Evolutionary conservation across 805 yeast species (phyloP), one percentile per base, ranked within the genome.

Genomic region (Torulaspora indica): DNA sequence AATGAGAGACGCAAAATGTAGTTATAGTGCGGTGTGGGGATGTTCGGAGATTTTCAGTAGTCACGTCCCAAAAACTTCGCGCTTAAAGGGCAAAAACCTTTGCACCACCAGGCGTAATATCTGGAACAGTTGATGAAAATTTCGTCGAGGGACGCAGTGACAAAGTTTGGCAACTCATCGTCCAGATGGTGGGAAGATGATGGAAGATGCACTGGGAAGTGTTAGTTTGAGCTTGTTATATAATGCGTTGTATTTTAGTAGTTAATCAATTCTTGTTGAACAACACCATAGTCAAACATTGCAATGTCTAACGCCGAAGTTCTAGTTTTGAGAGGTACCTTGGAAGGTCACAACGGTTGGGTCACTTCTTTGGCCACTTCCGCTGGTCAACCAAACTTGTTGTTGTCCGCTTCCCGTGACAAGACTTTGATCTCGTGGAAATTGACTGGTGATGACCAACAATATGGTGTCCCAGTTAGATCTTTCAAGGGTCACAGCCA

Each of bases 311-410:
- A 61, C 55, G 83, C 79, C 75, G 97, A 90, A 86, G 95, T 90
- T 82, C 82, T 91, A 79, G 96, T 91, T 75, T 86, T 93, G 75
- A 90, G 98, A 84, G 99, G 98, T 74, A 87, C 98, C 82, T 85
- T 93, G 73, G 97, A 91, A 79, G 96, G 88, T 69, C 88, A 82
- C 82, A 81, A 79, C 76, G 88, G 88, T 69, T 91, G 98, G 98
- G 98, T 93, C 70, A 93, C 98, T 60, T 81, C 96, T 72, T 81
- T 93, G 68, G 95, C 98, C 76, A 93, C 98, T 77, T 83, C 95
- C 71, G 85, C 89, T 69, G 89, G 90, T 72, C 87, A 89, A 82
- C 98, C 98, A 76, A 96, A 93, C 76, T 78, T 93, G 70, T 82
- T 93, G 69, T 81, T 93, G 74, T 93, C 98, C 70, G 96, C 91